These are phyloP conservation scores for Scutellaria minor DNA, from an alignment of 257 asterid species.

Conservation along the genomic window DNA sequence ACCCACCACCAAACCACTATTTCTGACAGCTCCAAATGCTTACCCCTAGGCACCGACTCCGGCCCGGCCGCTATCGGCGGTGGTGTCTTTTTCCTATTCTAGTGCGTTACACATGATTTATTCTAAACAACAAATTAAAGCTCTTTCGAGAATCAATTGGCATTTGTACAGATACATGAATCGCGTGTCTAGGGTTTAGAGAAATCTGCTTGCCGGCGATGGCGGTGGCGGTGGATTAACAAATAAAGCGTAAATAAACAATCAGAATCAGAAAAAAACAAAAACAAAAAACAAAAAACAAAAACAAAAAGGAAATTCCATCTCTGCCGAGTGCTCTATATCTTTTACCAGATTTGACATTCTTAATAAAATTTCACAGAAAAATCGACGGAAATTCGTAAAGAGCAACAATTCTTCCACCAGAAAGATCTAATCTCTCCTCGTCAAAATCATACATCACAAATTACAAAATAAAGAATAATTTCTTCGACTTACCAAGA, in stretches of 20 bases:
- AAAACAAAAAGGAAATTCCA: no score
- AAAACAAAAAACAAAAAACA: no score
- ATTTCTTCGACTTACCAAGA: constrained; percentile 11
- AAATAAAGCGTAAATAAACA: not conserved
- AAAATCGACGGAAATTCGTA: not conserved
- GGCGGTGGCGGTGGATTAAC: not conserved
- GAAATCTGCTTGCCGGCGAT: not conserved
- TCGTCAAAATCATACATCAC: not conserved
- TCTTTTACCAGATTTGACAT: not conserved
- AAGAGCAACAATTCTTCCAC: not conserved
- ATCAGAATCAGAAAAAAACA: not conserved
- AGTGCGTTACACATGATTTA: not conserved
- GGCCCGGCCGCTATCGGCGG: not conserved
- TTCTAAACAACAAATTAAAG: not conserved
- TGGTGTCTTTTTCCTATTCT: not conserved
- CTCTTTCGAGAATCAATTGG: not conserved
- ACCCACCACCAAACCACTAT: constrained; percentile 20
- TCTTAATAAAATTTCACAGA: not conserved
- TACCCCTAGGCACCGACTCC: not conserved
- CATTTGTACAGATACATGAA: not conserved
- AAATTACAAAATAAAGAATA: not conserved
- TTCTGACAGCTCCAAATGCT: constrained; percentile 12
- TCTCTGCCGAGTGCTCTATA: not conserved
- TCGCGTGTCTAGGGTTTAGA: not conserved
- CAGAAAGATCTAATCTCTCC: not conserved